Base-by-base conservation (phyloP, 805 yeast species). In the Candida tibetensis region DNA sequence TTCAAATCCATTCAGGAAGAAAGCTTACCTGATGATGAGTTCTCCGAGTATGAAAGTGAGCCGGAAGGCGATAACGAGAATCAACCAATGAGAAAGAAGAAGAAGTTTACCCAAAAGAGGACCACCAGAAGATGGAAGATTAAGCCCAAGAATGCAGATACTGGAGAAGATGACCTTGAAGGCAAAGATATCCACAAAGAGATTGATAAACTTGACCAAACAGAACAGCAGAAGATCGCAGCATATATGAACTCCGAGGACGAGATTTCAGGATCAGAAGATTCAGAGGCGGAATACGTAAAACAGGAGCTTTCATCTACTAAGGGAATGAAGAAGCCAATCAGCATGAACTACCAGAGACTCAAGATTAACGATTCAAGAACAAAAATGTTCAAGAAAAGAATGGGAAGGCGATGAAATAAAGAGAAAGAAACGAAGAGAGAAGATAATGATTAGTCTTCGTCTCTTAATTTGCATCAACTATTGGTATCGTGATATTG, bases 41-140 rank as follows among this genome's bases (percentile, higher is more conserved):
- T 19, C 10, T 26, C 32, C 3, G 40, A 30, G 5, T 43, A 36
- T 12, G 44, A 40, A 14, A 28, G 22, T 7, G 47, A 38, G 17
- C 17, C 4, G 1, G 49, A 45, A 22, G 44, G 30, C 5, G 45
- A 40, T 9, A 42, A 31, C 9, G 41, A 36, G 12, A 30, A 5
- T 6, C 28, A 30, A 7, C 13, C 12, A 17, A 32, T 14, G 13
- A 3, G 27, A 14, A 17, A 25, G 13, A 64, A 60, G 43, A 62
- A 55, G 44, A 56, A 56, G 27, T 66, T 63, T 40, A 76, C 81
- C 0, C 76, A 72, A 30, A 77, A 77, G 55, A 56, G 82, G 48
- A 68, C 74, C 1, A 76, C 81, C 1, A 59, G 77, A 37, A 60
- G 79, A 35, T 69, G 71, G 57, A 75, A 72, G 41, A 62, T 77